A percentile compares a stretch with the other conserved stretches of the same genome.
These are phyloP conservation scores for Ceratorhiza oryzae-sativae DNA, from an alignment of 1,284 basidiomycete genomes.

Conservation along the genomic window DNA sequence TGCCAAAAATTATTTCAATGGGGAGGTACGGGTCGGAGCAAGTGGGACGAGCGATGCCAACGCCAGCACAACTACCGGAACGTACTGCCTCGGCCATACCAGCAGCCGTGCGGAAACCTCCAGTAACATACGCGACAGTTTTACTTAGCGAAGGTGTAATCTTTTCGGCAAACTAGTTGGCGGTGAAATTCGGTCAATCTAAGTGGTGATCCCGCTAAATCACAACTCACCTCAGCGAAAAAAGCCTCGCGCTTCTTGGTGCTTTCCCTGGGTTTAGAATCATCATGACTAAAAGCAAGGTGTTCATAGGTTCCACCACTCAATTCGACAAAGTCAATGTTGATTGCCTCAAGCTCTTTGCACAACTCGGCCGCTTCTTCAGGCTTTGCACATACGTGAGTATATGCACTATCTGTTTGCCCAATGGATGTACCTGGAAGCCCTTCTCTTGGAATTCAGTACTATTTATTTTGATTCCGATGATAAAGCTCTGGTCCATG, in stretches of 20 bases:
- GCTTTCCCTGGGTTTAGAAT: slow-evolving; percentile 47
- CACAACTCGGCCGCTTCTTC: slow-evolving; percentile 57
- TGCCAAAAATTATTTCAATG: slow-evolving; percentile 52
- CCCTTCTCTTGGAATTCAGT: slow-evolving; percentile 48
- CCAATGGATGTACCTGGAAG: slow-evolving; percentile 36
- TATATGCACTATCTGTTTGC: not conserved
- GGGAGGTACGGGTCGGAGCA: slow-evolving; percentile 56
- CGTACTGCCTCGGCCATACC: slow-evolving; percentile 55
- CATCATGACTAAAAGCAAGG: slow-evolving; percentile 48
- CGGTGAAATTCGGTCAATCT: no score
- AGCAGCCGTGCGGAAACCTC: slow-evolving; percentile 56
- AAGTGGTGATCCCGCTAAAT: no score
- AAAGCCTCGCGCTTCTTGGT: slow-evolving; percentile 54
- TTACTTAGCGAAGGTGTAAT: slow-evolving; percentile 52
- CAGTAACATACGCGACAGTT: slow-evolving; percentile 56
- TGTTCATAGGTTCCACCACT: slow-evolving; percentile 56
- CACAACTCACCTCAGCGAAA: slow-evolving; percentile 49
- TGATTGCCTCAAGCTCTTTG: slow-evolving; percentile 54
- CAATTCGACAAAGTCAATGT: slow-evolving; percentile 61
- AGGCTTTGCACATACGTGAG: slow-evolving; percentile 35
- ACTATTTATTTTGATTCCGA: slow-evolving; percentile 59
- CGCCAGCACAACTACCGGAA: slow-evolving; percentile 49
- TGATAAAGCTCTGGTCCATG: slow-evolving; percentile 52
- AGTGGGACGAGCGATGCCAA: slow-evolving; percentile 58
- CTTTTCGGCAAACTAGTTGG: slow-evolving; percentile 53